These are phyloP conservation scores for Hibiscus mutabilis DNA, from an alignment of 345 rosid species.

Conservation along the genomic window DNA sequence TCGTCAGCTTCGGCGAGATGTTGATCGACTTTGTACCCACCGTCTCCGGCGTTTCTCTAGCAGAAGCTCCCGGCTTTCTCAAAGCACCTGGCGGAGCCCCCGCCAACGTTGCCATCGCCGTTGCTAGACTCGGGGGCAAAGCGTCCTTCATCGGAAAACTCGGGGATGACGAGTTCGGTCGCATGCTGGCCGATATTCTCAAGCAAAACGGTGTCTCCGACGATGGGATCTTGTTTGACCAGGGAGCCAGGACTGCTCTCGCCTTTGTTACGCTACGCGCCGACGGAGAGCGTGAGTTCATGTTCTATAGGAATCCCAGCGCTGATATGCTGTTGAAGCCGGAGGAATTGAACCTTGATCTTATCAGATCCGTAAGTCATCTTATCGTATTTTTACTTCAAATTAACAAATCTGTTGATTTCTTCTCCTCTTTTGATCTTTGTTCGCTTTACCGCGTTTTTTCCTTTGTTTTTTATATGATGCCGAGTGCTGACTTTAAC, in stretches of 20 bases:
- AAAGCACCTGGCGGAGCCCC: conserved; percentile 99
- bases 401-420: neutral
- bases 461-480: neutral
- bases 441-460: neutral
- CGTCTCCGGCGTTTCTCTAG: conserved; percentile 85
- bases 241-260: conserved; percentile 94
- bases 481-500: neutral
- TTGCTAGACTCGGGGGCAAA: conserved; percentile 67
- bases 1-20: conserved; percentile 98
- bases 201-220: conserved; percentile 63
- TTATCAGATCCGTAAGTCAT: conserved; percentile 78
- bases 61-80: conserved; percentile 96
- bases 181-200: conserved; percentile 93
- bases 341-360: conserved; percentile 76
- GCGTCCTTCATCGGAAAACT: conserved; percentile 85
- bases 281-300: conserved; percentile 96
- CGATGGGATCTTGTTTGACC: conserved; percentile 80
- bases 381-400: neutral
- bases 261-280: conserved; percentile 93
- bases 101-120: conserved; percentile 97
- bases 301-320: conserved; percentile 94
- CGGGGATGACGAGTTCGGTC: conserved; percentile 96
- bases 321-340: conserved; percentile 93
- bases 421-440: neutral
- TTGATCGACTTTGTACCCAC: conserved; percentile 95